Base-by-base conservation (phyloP, 768 basidiomycete genomes). In the Kondoa malvinella region DNA sequence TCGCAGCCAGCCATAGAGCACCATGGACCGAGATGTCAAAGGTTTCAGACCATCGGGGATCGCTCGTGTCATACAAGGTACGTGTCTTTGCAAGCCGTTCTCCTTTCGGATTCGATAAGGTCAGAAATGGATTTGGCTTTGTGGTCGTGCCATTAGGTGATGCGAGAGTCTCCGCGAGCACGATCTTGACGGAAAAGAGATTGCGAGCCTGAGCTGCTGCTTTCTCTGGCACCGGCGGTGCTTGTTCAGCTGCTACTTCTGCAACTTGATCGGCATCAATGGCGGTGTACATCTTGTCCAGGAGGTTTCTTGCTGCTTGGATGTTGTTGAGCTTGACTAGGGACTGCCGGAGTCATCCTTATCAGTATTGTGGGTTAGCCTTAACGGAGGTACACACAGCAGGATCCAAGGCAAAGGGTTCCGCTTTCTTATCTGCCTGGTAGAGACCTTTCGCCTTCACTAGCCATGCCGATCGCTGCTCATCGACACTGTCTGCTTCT, bases 281-380 rank as follows among this genome's bases (percentile, higher is more conserved):
- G 73, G 90, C 87, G 64, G 82, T 85, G 77, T 96, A 97, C 83
- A 97, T 87, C 70, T 87, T 89, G 76, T 99, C 95, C 69, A 99
- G 82, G 60, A 95, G 81, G 69, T 84, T 84, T 32, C 92, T 84
- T 1, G 92, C 91, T 14, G 89, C 87, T 73, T 92, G 92, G 71
- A 97, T 85, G 77, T 96, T 96, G 80, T 99, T 99, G 64, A 97
- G 82, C 80, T 96, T 96, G 76, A 99, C 89, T 74, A 92, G 96
- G 0, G 90, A 91, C 79, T 94, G 73, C 17, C 27, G 2, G 31
- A 4, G 58, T 26, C 16, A 56, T 33, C 17, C 33, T 40, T 4
- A 2, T n/a, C 34, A 26, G 8, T 17, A 25, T 25, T 25, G 31
- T 15, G n/a, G 17, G 3, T 25, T 27, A 21, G 1, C n/a, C 14